phyloP scores from a whole-genome alignment of 2,329 filamentous ascomycete species.

The Trichocomaceae sp. region DNA sequence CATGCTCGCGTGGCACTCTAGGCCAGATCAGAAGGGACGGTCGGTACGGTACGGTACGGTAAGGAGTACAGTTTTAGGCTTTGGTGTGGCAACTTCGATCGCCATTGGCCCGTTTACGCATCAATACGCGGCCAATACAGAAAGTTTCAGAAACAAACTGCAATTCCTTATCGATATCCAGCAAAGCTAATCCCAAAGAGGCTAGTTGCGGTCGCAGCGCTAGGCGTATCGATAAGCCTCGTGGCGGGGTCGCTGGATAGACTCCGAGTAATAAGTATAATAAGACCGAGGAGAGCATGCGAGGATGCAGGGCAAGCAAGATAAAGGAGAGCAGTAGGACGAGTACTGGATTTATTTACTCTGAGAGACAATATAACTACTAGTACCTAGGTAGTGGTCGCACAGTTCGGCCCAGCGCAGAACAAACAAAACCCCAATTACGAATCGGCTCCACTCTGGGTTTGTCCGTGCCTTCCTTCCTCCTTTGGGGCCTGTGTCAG shows the following conservation, averaged over 20 bases:
- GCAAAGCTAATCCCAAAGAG: neutral
- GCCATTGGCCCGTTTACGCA: neutral
- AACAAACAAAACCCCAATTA: neutral
- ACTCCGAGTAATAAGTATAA: neutral
- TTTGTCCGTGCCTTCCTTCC: neutral
- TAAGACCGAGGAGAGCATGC: no score
- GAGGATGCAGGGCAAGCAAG: no score
- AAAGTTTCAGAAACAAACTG: neutral
- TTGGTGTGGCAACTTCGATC: neutral
- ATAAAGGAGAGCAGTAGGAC: neutral
- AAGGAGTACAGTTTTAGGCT: no score
- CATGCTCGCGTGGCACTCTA: slow-evolving; percentile 6
- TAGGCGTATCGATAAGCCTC: neutral
- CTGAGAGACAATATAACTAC: no score
- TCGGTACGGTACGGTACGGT: no score
- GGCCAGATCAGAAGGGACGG: neutral
- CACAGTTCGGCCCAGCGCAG: neutral
- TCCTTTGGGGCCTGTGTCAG: neutral
- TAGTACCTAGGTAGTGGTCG: no score
- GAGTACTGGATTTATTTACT: neutral
- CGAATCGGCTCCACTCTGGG: neutral
- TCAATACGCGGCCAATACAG: neutral
- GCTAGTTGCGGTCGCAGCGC: neutral
- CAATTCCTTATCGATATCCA: neutral
- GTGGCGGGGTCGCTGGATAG: neutral